Conservation (phyloP, 495 filamentous ascomycete genomes). For the Podospora pseudoanserina region DNA sequence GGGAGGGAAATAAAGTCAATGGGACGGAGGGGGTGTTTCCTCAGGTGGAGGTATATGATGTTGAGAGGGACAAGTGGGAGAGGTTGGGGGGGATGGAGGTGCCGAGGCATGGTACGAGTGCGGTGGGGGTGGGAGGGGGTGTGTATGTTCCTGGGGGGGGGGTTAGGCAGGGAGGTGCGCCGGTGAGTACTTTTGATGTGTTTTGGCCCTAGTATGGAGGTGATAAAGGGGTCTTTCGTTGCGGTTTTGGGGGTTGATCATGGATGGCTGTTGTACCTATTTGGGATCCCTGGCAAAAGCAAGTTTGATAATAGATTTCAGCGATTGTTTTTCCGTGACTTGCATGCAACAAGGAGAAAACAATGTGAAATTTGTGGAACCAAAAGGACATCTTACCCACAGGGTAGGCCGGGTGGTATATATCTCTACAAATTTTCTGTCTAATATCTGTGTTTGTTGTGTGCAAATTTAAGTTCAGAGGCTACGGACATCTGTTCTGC, state of each 20-base stretch:
- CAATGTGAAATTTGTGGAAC: no score
- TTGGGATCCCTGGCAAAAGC: no score
- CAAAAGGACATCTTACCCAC: no score
- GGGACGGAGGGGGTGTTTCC: constrained; percentile 27
- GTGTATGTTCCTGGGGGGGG: constrained; percentile 36
- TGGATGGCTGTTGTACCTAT: no score
- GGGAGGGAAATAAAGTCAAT: constrained; percentile 37
- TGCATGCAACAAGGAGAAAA: no score
- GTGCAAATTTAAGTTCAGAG: background rate
- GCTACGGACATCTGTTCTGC: background rate
- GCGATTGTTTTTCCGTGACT: no score
- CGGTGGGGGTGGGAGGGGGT: constrained; percentile 28
- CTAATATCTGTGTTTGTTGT: no score
- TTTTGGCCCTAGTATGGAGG: constrained; percentile 13
- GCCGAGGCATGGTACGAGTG: constrained; percentile 38
- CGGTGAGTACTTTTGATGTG: constrained; percentile 27
- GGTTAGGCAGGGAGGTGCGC: constrained; percentile 21
- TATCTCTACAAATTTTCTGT: no score
- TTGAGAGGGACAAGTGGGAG: constrained; percentile 30
- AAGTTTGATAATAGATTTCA: background rate
- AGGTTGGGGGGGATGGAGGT: constrained; percentile 28
- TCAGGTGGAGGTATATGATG: constrained; percentile 39
- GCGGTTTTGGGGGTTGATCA: no score
- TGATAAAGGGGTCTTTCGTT: background rate
- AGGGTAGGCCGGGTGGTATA: no score